Evolutionary conservation across 2,329 filamentous ascomycete genomes (phyloP).

Genomic region (Epicoccum nigrum): DNA sequence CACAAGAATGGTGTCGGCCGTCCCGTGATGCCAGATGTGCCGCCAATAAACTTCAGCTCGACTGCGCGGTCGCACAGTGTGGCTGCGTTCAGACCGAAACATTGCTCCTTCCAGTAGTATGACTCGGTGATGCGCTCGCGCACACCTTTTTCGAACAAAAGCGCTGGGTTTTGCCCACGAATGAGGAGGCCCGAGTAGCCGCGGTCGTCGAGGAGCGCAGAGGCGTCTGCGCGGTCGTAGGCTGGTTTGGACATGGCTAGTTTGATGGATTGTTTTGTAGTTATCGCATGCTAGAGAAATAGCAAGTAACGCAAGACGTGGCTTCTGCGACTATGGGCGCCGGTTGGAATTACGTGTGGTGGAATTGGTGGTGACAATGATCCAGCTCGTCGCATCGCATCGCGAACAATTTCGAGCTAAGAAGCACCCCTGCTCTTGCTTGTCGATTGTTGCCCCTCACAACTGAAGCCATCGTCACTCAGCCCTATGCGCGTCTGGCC

Average conservation of each 20-base stretch:
- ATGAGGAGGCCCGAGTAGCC: constrained; percentile 78
- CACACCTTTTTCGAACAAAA: constrained; percentile 93
- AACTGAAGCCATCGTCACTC: constrained; percentile 19
- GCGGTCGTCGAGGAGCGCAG: constrained; percentile 82
- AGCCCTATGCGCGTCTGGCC: constrained; percentile 25
- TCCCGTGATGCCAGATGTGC: constrained; percentile 83
- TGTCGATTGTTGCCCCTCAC: constrained; percentile 39
- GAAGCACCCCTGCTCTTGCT: constrained; percentile 15
- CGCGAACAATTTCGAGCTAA: constrained; percentile 23
- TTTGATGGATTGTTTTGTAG: neutral
- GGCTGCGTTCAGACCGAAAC: constrained; percentile 87
- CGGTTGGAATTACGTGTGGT: neutral
- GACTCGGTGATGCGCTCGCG: constrained; percentile 93
- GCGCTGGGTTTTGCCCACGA: constrained; percentile 92
- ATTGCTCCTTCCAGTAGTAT: constrained; percentile 99
- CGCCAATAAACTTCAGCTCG: constrained; percentile 82
- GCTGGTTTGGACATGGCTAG: constrained; percentile 47
- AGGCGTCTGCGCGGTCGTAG: constrained; percentile 78
- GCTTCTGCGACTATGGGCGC: too few species aligned
- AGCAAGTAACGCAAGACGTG: too few species aligned
- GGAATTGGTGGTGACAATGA: neutral
- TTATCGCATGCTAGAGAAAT: constrained; percentile 3
- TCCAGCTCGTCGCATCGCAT: constrained; percentile 11
- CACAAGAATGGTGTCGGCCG: constrained; percentile 93
- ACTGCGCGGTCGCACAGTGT: constrained; percentile 87